These are phyloP conservation scores for Cercospora sp. DNA, from an alignment of 2,329 filamentous ascomycete genomes.

Conservation along the genomic window DNA sequence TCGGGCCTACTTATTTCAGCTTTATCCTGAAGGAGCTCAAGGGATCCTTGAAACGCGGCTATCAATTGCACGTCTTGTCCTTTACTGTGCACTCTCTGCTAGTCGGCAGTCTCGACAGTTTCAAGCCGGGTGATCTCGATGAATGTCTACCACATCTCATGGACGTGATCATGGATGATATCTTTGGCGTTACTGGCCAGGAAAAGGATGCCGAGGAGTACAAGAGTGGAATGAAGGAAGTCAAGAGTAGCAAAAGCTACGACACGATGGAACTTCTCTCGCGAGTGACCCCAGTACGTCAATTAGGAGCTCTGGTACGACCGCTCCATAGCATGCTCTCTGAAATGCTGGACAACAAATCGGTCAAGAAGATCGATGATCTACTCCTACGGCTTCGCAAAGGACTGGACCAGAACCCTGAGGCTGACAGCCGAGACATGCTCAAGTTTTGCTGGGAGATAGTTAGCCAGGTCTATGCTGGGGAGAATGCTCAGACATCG, in stretches of 20 bases:
- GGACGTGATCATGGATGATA: constrained; percentile 91
- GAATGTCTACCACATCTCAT: constrained; percentile 80
- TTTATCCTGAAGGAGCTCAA: constrained; percentile 93
- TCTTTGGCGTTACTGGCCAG: constrained; percentile 86
- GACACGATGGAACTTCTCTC: constrained; percentile 95
- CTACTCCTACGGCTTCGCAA: constrained; percentile 78
- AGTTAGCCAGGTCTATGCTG: constrained; percentile 75
- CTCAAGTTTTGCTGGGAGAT: constrained; percentile 95
- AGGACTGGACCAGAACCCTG: constrained; percentile 79
- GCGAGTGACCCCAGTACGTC: constrained; percentile 72
- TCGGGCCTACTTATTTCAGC: constrained; percentile 80
- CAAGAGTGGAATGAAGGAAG: constrained; percentile 91
- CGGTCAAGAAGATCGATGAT: constrained; percentile 87
- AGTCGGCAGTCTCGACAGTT: constrained; percentile 62
- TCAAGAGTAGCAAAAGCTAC: constrained; percentile 97
- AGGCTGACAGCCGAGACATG: constrained; percentile 74
- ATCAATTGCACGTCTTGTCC: constrained; percentile 91
- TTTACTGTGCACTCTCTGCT: constrained; percentile 93
- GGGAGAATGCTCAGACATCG: constrained; percentile 38
- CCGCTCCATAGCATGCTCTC: constrained; percentile 77
- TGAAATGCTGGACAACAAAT: constrained; percentile 79
- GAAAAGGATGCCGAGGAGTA: constrained; percentile 98
- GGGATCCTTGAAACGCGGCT: constrained; percentile 78
- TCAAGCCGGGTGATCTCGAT: constrained; percentile 80
- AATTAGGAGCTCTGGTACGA: constrained; percentile 71